Evolutionary conservation across 345 rosid species (phyloP).

Genomic region (Salix suchowensis): DNA sequence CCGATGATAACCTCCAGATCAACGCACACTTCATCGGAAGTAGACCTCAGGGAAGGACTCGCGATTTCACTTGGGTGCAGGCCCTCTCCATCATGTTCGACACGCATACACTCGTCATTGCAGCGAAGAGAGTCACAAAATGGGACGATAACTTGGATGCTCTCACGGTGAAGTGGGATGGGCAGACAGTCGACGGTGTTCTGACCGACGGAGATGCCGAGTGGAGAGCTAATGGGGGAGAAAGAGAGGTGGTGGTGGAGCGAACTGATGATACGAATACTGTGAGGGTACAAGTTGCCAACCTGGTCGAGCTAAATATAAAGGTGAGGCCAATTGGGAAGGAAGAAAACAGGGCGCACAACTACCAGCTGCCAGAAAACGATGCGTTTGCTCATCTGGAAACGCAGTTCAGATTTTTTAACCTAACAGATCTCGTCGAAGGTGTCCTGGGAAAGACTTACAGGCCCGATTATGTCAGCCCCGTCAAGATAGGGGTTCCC

Average conservation of each 20-base stretch:
- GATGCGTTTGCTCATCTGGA: constrained; percentile 72
- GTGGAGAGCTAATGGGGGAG: constrained; percentile 39
- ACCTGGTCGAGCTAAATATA: constrained; percentile 41
- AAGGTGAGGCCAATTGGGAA: constrained; percentile 52
- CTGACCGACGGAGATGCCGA: constrained; percentile 64
- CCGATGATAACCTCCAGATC: constrained; percentile 70
- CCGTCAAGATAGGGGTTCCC: constrained; percentile 56
- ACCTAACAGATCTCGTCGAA: constrained; percentile 46
- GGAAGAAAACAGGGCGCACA: constrained; percentile 54
- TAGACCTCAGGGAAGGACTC: constrained; percentile 63
- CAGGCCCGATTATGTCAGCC: constrained; percentile 52
- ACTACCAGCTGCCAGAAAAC: constrained; percentile 44
- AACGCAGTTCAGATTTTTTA: constrained; percentile 54
- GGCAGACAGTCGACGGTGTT: constrained; percentile 37
- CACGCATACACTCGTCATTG: constrained; percentile 55
- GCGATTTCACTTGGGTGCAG: constrained; percentile 93
- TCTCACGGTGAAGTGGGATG: constrained; percentile 48
- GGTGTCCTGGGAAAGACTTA: constrained; percentile 75
- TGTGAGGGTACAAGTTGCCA: constrained; percentile 36
- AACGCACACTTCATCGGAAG: constrained; percentile 89
- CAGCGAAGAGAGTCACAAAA: constrained; percentile 45
- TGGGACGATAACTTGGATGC: constrained; percentile 65
- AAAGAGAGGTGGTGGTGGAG: constrained; percentile 47
- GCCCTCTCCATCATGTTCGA: constrained; percentile 71
- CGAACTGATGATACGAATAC: constrained; percentile 52